Evolutionary conservation across 768 basidiomycete genomes (phyloP), one percentile per base, ranked within the genome.

Genomic region (Terana coerulea): DNA sequence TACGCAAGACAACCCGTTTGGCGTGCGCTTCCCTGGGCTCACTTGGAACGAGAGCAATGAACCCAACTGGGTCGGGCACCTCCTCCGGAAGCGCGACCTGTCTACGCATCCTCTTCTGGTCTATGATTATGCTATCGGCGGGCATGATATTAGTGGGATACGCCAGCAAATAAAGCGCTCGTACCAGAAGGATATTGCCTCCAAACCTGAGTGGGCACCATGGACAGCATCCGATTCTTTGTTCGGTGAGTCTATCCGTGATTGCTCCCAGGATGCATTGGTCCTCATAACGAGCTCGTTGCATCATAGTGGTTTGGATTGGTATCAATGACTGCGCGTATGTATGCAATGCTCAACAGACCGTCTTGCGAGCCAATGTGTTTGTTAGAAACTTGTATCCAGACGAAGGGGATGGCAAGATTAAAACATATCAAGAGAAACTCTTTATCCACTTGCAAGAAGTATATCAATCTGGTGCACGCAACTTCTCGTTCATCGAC

Each of bases 291-390:
- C 9, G 25, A 2, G 35, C n/a, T 34, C 14, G n/a, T 29, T 17
- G 12, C 12, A 39, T 41, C 30, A 44, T 49, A 84, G 82, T 81
- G 5, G 81, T 78, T 2, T 85, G 81, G 80, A 69, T 83, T 42
- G 84, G 84, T 3, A 84, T 85, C 51, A 86, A 86, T 52, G 84
- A 85, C 64, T 76, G 77, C 70, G 78, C 72, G 79, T 80, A 61
- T 44, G 74, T 15, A 22, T n/a, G n/a, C n/a, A n/a, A n/a, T n/a
- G n/a, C n/a, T n/a, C n/a, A n/a, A n/a, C n/a, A n/a, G n/a, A n/a
- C n/a, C n/a, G n/a, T n/a, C n/a, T n/a, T n/a, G n/a, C n/a, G n/a
- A n/a, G n/a, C n/a, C n/a, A n/a, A n/a, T n/a, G n/a, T n/a, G n/a
- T n/a, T n/a, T n/a, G n/a, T n/a, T n/a, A n/a, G n/a, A n/a, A n/a